Conservation (phyloP, 371 early-diverging fungal species). For the Mortierella sp. region DNA sequence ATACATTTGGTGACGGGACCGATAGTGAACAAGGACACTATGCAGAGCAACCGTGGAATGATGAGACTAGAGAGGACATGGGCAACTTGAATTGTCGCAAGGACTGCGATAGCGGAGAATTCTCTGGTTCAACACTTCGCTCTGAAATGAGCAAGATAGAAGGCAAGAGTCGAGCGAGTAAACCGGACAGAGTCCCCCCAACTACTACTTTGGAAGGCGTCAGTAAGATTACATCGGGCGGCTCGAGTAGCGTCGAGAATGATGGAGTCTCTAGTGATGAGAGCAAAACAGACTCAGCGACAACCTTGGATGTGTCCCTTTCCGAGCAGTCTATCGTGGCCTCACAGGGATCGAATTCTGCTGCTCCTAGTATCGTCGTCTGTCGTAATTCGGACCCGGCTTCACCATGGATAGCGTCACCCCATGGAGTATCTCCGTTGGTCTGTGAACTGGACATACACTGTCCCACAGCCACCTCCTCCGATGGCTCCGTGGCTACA, state of each 20-base stretch:
- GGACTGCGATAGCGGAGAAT: background rate
- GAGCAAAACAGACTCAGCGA: background rate
- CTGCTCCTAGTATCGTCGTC: too few species aligned
- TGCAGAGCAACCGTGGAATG: slow-evolving; percentile 18
- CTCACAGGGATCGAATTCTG: background rate
- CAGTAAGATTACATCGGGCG: background rate
- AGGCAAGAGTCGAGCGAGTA: slow-evolving; percentile 1
- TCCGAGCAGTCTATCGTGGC: background rate
- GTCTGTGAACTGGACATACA: slow-evolving; percentile 37
- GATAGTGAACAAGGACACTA: background rate
- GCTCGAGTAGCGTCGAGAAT: background rate
- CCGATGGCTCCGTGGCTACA: slow-evolving; percentile 26
- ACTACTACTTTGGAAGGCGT: background rate
- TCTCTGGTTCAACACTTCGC: slow-evolving; percentile 5
- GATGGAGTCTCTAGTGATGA: background rate
- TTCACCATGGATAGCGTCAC: slow-evolving; percentile 1
- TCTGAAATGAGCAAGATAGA: slow-evolving; percentile 1
- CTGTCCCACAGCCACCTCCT: slow-evolving; percentile 18
- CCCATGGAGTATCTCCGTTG: slow-evolving; percentile 16
- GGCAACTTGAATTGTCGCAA: background rate
- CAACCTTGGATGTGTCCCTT: background rate
- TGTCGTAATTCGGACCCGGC: background rate
- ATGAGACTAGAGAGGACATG: slow-evolving; percentile 6
- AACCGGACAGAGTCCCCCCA: background rate
- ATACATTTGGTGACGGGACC: background rate